Evolutionary conservation across 805 yeast species (phyloP).

Genomic region (Candida dajiaensis): DNA sequence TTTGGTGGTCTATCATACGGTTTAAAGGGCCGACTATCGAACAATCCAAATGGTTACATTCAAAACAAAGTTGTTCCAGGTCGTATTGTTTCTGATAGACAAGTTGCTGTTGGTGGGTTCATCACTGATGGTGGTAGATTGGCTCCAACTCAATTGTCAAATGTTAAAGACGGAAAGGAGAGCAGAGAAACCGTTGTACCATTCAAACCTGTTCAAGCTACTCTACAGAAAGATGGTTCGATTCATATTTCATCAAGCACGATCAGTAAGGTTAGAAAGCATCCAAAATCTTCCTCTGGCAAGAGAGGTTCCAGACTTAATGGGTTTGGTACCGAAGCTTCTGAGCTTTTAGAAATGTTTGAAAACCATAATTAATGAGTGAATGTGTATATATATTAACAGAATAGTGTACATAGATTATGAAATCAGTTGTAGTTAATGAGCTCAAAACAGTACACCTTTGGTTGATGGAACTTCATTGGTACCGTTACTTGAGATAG

Average conservation of each 20-base stretch:
- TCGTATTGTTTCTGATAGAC: slow-evolving; percentile 42
- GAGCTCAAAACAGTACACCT: slow-evolving; percentile 68
- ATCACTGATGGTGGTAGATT: slow-evolving; percentile 30
- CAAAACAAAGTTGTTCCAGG: slow-evolving; percentile 58
- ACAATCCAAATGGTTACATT: slow-evolving; percentile 65
- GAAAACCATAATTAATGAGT: neutral
- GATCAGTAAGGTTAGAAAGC: neutral
- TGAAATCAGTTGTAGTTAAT: neutral
- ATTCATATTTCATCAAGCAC: slow-evolving; percentile 12
- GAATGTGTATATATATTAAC: neutral
- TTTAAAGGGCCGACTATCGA: slow-evolving; percentile 60
- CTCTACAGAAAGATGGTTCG: slow-evolving; percentile 32
- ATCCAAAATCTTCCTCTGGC: neutral
- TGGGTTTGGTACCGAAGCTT: neutral
- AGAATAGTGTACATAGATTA: neutral
- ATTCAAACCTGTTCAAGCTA: slow-evolving; percentile 33
- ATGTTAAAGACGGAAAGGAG: slow-evolving; percentile 33
- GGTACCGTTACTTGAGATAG: slow-evolving; percentile 75
- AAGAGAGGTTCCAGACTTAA: neutral
- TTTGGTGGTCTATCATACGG: slow-evolving; percentile 73
- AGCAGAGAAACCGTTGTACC: slow-evolving; percentile 40
- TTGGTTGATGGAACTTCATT: slow-evolving; percentile 94
- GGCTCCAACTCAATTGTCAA: slow-evolving; percentile 28
- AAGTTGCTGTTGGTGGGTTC: slow-evolving; percentile 55
- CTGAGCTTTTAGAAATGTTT: neutral